phyloP scores from a whole-genome alignment of 1,139 yeast species.

The Geotrichum histeridarum region DNA sequence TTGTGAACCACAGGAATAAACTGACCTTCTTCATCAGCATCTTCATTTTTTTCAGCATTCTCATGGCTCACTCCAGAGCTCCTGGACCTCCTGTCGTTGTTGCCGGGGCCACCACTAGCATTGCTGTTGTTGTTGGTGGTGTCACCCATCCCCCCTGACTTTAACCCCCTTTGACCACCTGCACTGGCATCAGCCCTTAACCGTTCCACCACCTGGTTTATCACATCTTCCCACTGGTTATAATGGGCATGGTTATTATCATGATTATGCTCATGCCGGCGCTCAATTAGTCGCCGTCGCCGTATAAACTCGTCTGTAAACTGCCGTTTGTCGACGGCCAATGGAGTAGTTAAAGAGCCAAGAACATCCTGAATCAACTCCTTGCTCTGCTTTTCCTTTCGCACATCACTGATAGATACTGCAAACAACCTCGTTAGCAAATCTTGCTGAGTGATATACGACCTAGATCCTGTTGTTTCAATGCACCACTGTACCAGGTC shows the following conservation, averaged over 20 bases:
- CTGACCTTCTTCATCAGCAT: background rate
- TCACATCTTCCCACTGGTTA: background rate
- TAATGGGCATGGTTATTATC: background rate
- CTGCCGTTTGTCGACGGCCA: slow-evolving; percentile 82
- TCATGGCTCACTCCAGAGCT: background rate
- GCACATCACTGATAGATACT: slow-evolving; percentile 52
- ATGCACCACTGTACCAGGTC: no score
- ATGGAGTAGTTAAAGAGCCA: slow-evolving; percentile 61
- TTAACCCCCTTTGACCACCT: background rate
- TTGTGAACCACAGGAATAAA: background rate
- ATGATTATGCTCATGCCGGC: background rate
- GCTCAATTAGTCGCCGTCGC: slow-evolving; percentile 64
- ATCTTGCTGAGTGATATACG: slow-evolving; percentile 44
- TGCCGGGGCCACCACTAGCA: background rate
- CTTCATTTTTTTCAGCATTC: background rate
- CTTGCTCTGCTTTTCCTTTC: no score
- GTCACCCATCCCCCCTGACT: background rate
- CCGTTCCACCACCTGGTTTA: background rate
- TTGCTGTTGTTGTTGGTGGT: background rate
- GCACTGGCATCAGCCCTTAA: background rate
- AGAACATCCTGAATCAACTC: no score
- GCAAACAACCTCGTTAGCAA: slow-evolving; percentile 73
- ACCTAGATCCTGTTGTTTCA: no score
- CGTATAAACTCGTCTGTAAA: slow-evolving; percentile 85
- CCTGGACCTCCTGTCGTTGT: background rate